Evolutionary conservation across 306 rosid genomes (phyloP).

Genomic region (Alnus rubra): DNA sequence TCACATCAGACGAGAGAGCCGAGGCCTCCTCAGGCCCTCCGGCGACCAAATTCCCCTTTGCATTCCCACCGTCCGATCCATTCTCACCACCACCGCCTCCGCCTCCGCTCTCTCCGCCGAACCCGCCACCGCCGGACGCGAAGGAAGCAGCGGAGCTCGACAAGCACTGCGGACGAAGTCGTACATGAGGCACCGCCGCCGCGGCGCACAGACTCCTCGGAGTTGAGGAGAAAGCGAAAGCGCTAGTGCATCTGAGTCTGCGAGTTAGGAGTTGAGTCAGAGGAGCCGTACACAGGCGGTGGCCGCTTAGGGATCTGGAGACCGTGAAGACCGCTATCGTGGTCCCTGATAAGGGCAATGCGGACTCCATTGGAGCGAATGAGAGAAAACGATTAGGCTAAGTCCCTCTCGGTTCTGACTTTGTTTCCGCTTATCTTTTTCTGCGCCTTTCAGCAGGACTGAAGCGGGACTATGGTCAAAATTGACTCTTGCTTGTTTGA

Average conservation of each 20-base stretch:
- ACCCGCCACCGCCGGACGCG: conserved; percentile 50
- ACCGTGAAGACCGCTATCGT: conserved; percentile 43
- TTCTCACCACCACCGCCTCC: conserved; percentile 44
- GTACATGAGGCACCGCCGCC: conserved; percentile 27
- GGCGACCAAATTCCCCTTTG: conserved; percentile 46
- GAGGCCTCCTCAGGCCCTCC: conserved; percentile 56
- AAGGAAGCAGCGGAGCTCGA: conserved; percentile 60
- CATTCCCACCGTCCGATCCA: conserved; percentile 53
- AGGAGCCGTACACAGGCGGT: conserved; percentile 29
- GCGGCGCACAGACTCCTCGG: conserved; percentile 32
- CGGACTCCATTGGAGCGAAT: conserved; percentile 62
- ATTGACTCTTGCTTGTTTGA: no score
- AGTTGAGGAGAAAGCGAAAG: conserved; percentile 27
- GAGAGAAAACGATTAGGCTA: neutral
- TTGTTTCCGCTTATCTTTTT: no score
- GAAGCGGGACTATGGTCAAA: no score
- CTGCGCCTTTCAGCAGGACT: no score
- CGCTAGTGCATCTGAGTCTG: conserved; percentile 35
- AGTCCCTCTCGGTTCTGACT: no score
- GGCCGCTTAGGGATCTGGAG: conserved; percentile 55
- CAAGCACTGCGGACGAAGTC: conserved; percentile 45
- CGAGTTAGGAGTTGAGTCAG: conserved; percentile 36
- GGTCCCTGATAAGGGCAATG: conserved; percentile 43
- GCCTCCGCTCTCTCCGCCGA: conserved; percentile 44
- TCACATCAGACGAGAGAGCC: conserved; percentile 57